Evolutionary conservation across 768 basidiomycete genomes (phyloP), one percentile per base, ranked within the genome.

Genomic region (Rhizopogon salebrosus): DNA sequence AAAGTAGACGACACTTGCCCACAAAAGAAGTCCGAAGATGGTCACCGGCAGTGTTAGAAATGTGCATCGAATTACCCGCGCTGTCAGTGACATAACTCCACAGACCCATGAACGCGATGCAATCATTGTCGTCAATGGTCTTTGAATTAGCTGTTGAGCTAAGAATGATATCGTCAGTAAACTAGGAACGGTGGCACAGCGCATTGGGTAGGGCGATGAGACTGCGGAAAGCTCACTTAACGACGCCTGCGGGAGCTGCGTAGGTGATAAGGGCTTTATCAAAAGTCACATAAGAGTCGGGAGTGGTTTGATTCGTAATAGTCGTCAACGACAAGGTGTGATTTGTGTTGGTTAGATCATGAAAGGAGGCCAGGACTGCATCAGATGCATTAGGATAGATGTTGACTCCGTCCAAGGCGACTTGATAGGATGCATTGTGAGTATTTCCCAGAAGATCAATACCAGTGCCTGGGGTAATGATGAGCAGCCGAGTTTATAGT

Each of bases 271-370:
- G 61, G 0, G 83, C 86, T 52, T 72, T 70, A 57, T 85, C 79
- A 64, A 90, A 87, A 20, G 68, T 69, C 11, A 90, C 63, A 55
- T 74, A 70, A 4, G 75, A 67, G 16, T 63, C 49, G 3, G 72
- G 60, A 20, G 69, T 61, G 57, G 62, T 48, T 20, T 63, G 48
- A 45, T 64, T 60, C 57, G 60, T 66, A 56, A 68, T 80, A 8
- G 80, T 74, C 39, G 74, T 79, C 50, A 91, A 70, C 29, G 76
- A 69, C 48, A 91, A 59, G 3, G 74, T 76, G 64, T 91, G 89
- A 46, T 68, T 60, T 23, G 68, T 66, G 57, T 83, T 72, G 18
- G 63, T 11, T 9, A 89, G 74, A 50, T 73, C 65, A 36, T 71
- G 57, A 55, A 85, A 70, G 10, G 75, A 67, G 9, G 77, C 78